phyloP scores from a whole-genome alignment of 1,284 basidiomycete genomes.

The Cerrena zonata region DNA sequence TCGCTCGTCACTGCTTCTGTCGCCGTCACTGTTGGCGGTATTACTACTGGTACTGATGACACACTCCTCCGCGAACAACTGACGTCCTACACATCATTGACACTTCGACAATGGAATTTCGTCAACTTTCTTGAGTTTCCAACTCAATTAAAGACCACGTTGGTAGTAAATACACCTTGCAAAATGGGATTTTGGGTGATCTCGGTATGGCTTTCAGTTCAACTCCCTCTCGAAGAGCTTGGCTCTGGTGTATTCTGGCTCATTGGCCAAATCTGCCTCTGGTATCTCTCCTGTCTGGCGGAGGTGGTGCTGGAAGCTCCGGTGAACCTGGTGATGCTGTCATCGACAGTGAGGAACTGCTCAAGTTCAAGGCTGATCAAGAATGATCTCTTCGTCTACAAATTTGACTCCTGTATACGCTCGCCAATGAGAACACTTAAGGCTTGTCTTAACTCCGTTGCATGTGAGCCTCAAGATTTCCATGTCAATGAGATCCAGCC shows the following conservation, averaged over 20 bases:
- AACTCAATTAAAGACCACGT: slow-evolving; percentile 99
- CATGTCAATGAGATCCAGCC: slow-evolving; percentile 96
- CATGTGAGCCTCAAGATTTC: slow-evolving; percentile 83
- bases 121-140: slow-evolving; percentile 80
- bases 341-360: slow-evolving; percentile 97
- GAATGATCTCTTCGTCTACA: slow-evolving; percentile 87
- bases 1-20: slow-evolving; percentile 40
- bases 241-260: slow-evolving; percentile 81
- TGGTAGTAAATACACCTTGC: slow-evolving; percentile 94
- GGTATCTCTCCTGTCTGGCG: slow-evolving; percentile 71
- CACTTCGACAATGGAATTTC: slow-evolving; percentile 90
- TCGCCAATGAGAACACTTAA: slow-evolving; percentile 88
- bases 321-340: slow-evolving; percentile 69
- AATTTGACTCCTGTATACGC: slow-evolving; percentile 83
- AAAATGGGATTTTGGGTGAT: slow-evolving; percentile 94
- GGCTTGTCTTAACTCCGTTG: slow-evolving; percentile 81
- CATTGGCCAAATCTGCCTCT: slow-evolving; percentile 91
- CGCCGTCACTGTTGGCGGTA: slow-evolving; percentile 47
- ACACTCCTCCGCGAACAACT: slow-evolving; percentile 85
- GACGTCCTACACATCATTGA: slow-evolving; percentile 88
- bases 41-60: slow-evolving; percentile 77
- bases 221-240: slow-evolving; percentile 91
- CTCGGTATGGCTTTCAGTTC: slow-evolving; percentile 85
- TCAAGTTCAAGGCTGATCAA: slow-evolving; percentile 92
- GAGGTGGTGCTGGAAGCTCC: slow-evolving; percentile 55